Conservation (phyloP, 208 protist genomes). For the Plasmodiophora brassicae region DNA sequence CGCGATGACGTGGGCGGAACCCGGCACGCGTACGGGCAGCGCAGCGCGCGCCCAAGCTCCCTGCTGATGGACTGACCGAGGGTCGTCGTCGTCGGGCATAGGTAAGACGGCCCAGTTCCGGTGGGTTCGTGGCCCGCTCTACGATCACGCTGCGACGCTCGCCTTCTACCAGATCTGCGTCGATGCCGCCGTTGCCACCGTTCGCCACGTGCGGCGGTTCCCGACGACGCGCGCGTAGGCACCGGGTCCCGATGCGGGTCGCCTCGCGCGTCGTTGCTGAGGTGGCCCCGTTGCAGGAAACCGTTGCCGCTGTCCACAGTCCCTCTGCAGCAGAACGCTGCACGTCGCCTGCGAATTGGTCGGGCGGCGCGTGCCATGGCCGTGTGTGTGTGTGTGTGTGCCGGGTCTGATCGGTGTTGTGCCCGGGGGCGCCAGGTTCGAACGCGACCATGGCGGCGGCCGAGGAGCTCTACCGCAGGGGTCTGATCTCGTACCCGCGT, state of each 20-base stretch:
- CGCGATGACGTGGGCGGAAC: conserved; percentile 24
- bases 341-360: conserved; percentile 68
- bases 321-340: conserved; percentile 82
- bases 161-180: conserved; percentile 66
- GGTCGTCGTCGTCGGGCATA: too few relatives aligned
- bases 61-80: too few relatives aligned
- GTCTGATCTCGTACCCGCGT: conserved; percentile 67
- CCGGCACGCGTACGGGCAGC: too few relatives aligned
- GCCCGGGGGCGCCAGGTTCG: too few relatives aligned
- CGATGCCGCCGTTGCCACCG: conserved; percentile 56
- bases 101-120: conserved; percentile 55
- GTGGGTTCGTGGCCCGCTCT: conserved; percentile 71
- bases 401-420: too few relatives aligned
- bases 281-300: too few relatives aligned
- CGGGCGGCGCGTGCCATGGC: too few relatives aligned
- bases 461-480: conserved; percentile 83
- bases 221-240: not conserved
- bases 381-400: too few relatives aligned
- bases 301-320: conserved; percentile 94
- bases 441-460: conserved; percentile 87
- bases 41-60: too few relatives aligned
- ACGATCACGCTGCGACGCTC: conserved; percentile 61
- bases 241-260: too few relatives aligned
- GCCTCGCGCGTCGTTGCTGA: too few relatives aligned
- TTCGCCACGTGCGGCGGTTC: too few relatives aligned